A percentile compares a stretch with the other conserved stretches of the same genome.
phyloP scores from a whole-genome alignment of 257 asterid genomes.

The Scutellaria baicalensis region DNA sequence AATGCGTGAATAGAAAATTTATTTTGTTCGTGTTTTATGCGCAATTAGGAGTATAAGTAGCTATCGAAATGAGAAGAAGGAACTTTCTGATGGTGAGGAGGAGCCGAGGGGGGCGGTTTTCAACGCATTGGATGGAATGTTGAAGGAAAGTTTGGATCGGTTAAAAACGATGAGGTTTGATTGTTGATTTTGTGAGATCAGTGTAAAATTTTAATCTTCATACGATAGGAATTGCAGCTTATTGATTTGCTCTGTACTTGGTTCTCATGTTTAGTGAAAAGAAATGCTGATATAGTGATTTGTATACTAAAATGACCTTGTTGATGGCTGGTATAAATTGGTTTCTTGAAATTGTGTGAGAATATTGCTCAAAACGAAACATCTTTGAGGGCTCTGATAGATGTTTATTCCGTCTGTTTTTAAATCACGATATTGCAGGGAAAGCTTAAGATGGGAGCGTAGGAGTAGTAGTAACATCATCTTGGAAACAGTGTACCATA shows the following conservation, averaged over 20 bases:
- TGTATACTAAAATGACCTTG: not conserved
- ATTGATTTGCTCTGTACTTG: not conserved
- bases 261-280: not conserved
- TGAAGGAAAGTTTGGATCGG: conserved; percentile 72
- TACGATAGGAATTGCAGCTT: conserved; percentile 2
- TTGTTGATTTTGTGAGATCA: not conserved
- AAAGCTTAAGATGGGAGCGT: conserved; percentile 37
- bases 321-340: not conserved
- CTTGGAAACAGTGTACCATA: conserved; percentile 15
- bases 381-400: not conserved
- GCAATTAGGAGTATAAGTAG: conserved; percentile 14
- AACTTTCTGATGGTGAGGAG: conserved; percentile 36
- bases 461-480: conserved; percentile 10
- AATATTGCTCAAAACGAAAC: not conserved
- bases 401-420: conserved; percentile 3
- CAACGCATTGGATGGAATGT: conserved; percentile 61
- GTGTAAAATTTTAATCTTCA: not conserved
- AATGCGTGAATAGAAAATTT: not conserved
- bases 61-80: conserved; percentile 26
- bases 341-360: not conserved
- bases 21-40: not conserved
- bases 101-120: conserved; percentile 53
- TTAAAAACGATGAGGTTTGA: conserved; percentile 67
- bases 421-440: conserved; percentile 28
- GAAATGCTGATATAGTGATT: not conserved